phyloP scores from a whole-genome alignment of 176 grass and related monocot species.

The Zoysia pacifica region DNA sequence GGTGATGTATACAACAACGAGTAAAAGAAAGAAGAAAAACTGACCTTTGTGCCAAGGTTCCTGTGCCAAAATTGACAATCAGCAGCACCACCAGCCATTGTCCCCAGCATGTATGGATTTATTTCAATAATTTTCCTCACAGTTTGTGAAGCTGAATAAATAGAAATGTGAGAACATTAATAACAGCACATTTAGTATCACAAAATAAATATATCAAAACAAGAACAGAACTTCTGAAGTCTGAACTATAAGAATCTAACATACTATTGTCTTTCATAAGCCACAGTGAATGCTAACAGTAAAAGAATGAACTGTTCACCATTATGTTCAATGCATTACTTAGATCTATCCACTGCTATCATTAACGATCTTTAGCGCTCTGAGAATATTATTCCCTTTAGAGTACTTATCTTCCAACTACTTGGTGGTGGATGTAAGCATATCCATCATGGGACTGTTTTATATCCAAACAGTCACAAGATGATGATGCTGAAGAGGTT shows the following conservation, averaged over 20 bases:
- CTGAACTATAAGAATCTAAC: neutral
- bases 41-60: slow-evolving; percentile 88
- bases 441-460: neutral
- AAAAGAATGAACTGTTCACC: neutral
- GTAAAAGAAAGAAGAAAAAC: neutral
- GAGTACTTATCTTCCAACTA: neutral
- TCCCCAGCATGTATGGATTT: slow-evolving; percentile 97
- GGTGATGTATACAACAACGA: neutral
- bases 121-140: slow-evolving; percentile 99
- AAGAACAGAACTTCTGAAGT: neutral
- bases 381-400: neutral
- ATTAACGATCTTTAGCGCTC: neutral
- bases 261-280: no score
- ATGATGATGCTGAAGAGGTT: neutral
- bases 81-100: slow-evolving; percentile 92
- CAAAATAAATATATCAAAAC: slow-evolving; percentile 16
- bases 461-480: neutral
- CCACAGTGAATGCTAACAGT: neutral
- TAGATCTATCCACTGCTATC: neutral
- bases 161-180: neutral
- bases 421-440: neutral
- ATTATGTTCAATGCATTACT: neutral
- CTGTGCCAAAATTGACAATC: slow-evolving; percentile 99
- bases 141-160: slow-evolving; percentile 71
- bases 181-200: neutral